Evolutionary conservation across 306 rosid species (phyloP), one percentile per base, ranked within the genome.

Genomic region (Lithocarpus polystachyus): DNA sequence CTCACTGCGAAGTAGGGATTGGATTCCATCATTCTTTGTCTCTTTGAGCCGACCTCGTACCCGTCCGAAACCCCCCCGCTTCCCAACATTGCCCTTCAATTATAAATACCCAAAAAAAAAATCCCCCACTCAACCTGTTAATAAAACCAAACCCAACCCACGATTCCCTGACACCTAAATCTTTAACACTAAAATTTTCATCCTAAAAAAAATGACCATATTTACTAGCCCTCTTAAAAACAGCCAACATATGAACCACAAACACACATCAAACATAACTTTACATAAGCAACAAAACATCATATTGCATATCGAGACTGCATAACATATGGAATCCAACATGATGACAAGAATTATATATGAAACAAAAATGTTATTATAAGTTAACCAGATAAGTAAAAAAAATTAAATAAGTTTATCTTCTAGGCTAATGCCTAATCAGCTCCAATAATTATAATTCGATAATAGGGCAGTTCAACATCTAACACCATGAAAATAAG

Each of bases 31-130:
- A 94, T 94, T 94, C 98, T 90, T 92, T 91, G 97, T 92, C 98
- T 92, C 97, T 94, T 94, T 92, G 97, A 94, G 98, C 98, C 98
- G 88, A 94, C 97, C 97, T 92, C 97, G 97, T 92, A 94, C 93
- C 94, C 97, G 93, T 94, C 98, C 83, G 94, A 92, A 84, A 92
- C 92, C 98, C 98, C 97, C 98, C 98, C 97, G 96, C 94, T 87
- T 84, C 98, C 98, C 97, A 94, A 94, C 97, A 94, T 94, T 94
- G 97, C 97, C 97, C 98, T 94, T 94, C 93, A 90, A 82, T 82
- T 86, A 82, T 86, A 80, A 84, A 92, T 87, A 87, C 97, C 97
- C 96, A 91, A 82, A 86, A 75, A 67, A 56, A 89, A 84, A 89
- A 92, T 88, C 92, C 98, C 98, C 97, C 91, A 89, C 97, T 94